Conservation (phyloP, 306 rosid genomes). For the apple (Malus domestica) region ASM211411v1 NC_041799.1:41910001-41910500, state of each 20-base stretch:
- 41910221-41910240: constrained; percentile 1
- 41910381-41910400: background rate
- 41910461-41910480: no score
- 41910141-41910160: constrained; percentile 67
- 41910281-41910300: background rate
- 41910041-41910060: constrained; percentile 24
- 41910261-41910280: background rate
- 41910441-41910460: no score
- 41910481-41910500: background rate
- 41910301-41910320: constrained; percentile 55
- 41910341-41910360: constrained; percentile 82
- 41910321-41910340: constrained; percentile 67
- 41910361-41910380: constrained; percentile 50
- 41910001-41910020: background rate
- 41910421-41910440: no score
- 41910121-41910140: constrained; percentile 58
- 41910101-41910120: constrained; percentile 56
- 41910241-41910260: background rate
- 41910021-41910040: constrained; percentile 34
- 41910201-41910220: background rate
- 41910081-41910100: constrained; percentile 74
- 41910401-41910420: background rate
- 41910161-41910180: constrained; percentile 92
- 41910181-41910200: constrained; percentile 58
- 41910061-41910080: constrained; percentile 62